Evolutionary conservation across 2,329 filamentous ascomycete genomes (phyloP).

Genomic region (Colletotrichum sidae): DNA sequence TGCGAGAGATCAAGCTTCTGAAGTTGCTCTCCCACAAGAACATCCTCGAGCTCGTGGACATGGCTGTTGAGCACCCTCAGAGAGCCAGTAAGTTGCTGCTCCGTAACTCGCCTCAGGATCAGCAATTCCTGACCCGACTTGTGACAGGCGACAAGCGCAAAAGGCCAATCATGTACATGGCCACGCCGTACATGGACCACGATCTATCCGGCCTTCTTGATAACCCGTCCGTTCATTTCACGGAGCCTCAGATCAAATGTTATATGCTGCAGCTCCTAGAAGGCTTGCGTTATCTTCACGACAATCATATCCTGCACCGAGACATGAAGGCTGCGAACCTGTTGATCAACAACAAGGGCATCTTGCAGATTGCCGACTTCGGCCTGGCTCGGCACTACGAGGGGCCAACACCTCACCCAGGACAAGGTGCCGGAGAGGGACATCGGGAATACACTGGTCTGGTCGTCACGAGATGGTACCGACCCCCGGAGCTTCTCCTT

Average conservation of each 20-base stretch:
- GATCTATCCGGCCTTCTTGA: slow-evolving; percentile 97
- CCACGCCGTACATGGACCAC: slow-evolving; percentile 98
- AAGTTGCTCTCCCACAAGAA: slow-evolving; percentile 96
- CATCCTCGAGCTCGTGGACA: slow-evolving; percentile 88
- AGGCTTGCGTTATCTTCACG: slow-evolving; percentile 90
- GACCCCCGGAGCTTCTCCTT: slow-evolving; percentile 91
- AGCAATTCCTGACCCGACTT: slow-evolving; percentile 41
- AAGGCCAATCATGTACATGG: slow-evolving; percentile 95
- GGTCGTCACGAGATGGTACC: slow-evolving; percentile 97
- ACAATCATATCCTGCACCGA: slow-evolving; percentile 88
- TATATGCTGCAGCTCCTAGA: slow-evolving; percentile 95
- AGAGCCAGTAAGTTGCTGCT: slow-evolving; percentile 64
- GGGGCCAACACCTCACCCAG: slow-evolving; percentile 80
- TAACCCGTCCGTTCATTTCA: slow-evolving; percentile 90
- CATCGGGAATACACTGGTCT: slow-evolving; percentile 94
- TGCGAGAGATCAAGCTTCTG: slow-evolving; percentile 96
- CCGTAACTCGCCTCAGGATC: slow-evolving; percentile 12
- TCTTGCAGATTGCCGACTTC: slow-evolving; percentile 97
- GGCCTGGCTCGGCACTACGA: slow-evolving; percentile 95
- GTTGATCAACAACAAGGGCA: slow-evolving; percentile 92
- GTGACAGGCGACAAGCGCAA: slow-evolving; percentile 78
- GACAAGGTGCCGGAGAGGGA: slow-evolving; percentile 85
- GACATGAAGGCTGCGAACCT: slow-evolving; percentile 99
- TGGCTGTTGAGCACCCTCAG: slow-evolving; percentile 87
- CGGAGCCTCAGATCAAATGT: slow-evolving; percentile 94